phyloP scores from a whole-genome alignment of 2,329 filamentous ascomycete species.

The Colletotrichum sp. region DNA sequence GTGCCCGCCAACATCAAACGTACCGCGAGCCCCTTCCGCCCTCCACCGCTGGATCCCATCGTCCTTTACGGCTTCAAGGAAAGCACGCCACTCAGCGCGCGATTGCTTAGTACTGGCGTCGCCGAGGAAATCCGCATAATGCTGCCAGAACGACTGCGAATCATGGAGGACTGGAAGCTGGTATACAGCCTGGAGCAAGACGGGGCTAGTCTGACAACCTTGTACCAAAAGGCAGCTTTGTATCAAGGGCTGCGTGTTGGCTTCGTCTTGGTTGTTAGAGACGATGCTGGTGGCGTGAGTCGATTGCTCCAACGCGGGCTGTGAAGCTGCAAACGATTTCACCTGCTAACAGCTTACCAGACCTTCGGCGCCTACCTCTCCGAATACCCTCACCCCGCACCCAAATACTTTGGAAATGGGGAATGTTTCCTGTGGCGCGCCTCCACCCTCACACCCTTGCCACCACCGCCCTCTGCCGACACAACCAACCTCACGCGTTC shows the following conservation, averaged over 20 bases:
- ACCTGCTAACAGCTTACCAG: conserved; percentile 35
- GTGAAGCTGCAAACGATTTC: background rate
- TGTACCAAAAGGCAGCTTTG: conserved; percentile 80
- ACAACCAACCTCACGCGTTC: conserved; percentile 52
- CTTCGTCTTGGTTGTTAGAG: conserved; percentile 87
- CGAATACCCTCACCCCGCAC: conserved; percentile 79
- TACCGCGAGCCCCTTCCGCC: conserved; percentile 79
- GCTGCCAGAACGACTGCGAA: conserved; percentile 83
- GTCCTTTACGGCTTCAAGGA: conserved; percentile 69
- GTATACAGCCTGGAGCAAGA: conserved; percentile 92
- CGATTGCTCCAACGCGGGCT: background rate
- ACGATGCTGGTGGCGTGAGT: conserved; percentile 76
- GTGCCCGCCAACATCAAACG: conserved; percentile 59
- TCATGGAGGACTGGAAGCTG: conserved; percentile 85
- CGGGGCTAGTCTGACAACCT: conserved; percentile 82
- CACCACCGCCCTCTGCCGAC: conserved; percentile 57
- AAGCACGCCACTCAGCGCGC: conserved; percentile 62
- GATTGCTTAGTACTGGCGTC: conserved; percentile 73
- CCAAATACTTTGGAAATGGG: conserved; percentile 93
- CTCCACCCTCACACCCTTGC: conserved; percentile 59
- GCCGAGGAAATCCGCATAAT: conserved; percentile 94
- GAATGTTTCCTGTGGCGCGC: conserved; percentile 82
- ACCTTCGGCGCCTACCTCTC: conserved; percentile 95
- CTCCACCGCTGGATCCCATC: conserved; percentile 86
- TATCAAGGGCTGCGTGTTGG: conserved; percentile 76